Base-by-base conservation (phyloP, 148 eudicot genomes). In the Hydrangea macrophylla region DNA sequence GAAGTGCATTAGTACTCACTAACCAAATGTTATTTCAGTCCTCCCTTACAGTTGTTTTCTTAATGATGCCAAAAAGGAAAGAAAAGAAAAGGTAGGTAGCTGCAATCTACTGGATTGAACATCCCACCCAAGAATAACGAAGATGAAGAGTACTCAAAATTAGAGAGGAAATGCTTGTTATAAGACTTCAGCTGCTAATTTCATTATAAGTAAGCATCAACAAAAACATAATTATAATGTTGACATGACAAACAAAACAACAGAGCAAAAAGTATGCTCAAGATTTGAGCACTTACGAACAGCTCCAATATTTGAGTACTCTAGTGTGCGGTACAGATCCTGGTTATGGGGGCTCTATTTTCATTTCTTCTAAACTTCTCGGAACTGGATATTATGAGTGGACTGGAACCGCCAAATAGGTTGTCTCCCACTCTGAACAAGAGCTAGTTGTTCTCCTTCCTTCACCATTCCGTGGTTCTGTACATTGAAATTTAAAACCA, bases 391-490 rank as follows among this genome's bases (percentile, higher is more conserved):
- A 56, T 90, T 90, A 83, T 92, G 98, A 45, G 96, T 90, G 22
- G 96, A 92, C 27, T 92, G 98, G 64, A 76, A 85, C 59, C 98
- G 86, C 98, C 98, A 92, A 58, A 92, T 92, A 7, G 98, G 96
- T 50, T 84, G 84, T 65, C 83, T 84, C 54, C 98, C 98, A 53
- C 98, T 92, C 79, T 92, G 98, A 70, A 92, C 94, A 64, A 92
- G 96, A 75, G 96, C 98, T 59, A 92, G 79, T 50, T 92, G 86
- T 50, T 92, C 94, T 36, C 98, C 98, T 77, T 83, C 80, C 79
- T 82, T 92, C 80, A 89, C 96, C 96, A 92, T 87, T 63, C 96
- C 98, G 69, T 92, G 91, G 71, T 84, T 84, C 98, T 92, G 89
- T 71, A 71, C 39, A 70, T 35, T 51, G 15, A 70, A 37, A 22